Base-by-base conservation (phyloP, 2,329 filamentous ascomycete genomes). In the Coniochaeta hoffmannii region DNA sequence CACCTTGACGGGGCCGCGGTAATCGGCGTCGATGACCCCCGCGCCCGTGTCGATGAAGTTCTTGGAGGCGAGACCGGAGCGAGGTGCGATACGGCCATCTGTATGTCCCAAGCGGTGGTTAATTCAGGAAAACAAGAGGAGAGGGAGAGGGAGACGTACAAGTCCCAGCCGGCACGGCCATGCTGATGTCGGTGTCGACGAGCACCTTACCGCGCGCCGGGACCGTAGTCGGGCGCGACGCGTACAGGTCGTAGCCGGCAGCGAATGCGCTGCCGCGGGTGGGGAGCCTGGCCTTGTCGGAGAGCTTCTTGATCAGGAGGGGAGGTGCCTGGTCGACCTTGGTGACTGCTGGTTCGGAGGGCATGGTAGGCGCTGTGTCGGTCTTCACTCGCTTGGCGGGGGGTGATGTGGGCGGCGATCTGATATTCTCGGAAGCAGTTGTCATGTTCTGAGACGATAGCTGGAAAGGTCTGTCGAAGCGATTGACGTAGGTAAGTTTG, bases 11-110 rank as follows among this genome's bases (percentile, higher is more conserved):
- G 89, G 89, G 19, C 94, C 94, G 34, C 94, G 83, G 77, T 99
- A 99, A 73, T 99, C 94, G 32, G 93, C 92, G 71, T 99, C 94
- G 65, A 99, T 97, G 61, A 99, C 94, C 55, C 94, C 94, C 0
- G 94, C 94, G 59, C 95, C 91, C 0, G 89, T 94, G 71, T 97
- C 91, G 69, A 99, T 97, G 74, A 92, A 94, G 76, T 97, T 85
- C 77, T 99, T 99, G 58, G 86, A 80, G 2, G 93, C 93, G 34
- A 96, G 86, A 50, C 91, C 91, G n/a, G 89, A 94, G 61, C 92
- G 88, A 10, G 92, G 92, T 3, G 92, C 92, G 55, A 96, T 85
- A 56, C 92, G 87, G 62, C 93, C 93, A 69, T 97, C 90, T 93
- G 60, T 26, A 24, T n/a, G 26, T 32, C 22, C 34, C 34, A 15